phyloP scores from a whole-genome alignment of 148 eudicot genomes.

The Chenopodium suecicum region DNA sequence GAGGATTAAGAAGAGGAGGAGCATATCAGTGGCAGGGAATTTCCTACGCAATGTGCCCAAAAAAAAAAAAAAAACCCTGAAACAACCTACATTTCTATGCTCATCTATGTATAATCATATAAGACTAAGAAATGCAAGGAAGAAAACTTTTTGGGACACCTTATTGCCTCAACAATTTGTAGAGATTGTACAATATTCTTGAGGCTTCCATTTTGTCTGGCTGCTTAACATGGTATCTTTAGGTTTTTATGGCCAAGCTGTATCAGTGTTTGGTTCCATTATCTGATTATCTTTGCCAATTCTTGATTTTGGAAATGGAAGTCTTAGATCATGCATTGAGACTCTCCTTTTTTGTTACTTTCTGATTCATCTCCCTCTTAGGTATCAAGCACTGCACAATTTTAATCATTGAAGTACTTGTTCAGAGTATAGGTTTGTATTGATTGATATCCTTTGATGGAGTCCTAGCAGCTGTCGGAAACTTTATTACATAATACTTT shows the following conservation, averaged over 20 bases:
- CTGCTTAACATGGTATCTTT: neutral
- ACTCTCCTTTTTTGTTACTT: neutral
- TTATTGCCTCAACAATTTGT: neutral
- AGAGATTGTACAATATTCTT: neutral
- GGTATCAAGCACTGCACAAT: neutral
- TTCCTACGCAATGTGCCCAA: neutral
- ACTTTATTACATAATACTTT: neutral
- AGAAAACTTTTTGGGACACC: neutral
- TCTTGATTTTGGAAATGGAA: neutral
- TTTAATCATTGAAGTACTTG: neutral
- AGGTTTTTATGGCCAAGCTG: neutral
- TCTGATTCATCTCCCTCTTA: neutral
- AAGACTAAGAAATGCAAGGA: neutral
- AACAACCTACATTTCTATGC: neutral
- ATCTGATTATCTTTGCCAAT: neutral
- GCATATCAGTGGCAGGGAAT: neutral
- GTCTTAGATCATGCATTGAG: neutral
- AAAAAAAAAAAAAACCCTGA: neutral
- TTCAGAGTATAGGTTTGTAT: neutral
- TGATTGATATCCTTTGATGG: neutral
- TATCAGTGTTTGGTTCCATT: neutral
- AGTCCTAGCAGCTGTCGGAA: neutral
- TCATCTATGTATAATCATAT: neutral
- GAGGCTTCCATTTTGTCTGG: neutral
- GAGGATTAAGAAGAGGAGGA: neutral